phyloP scores from a whole-genome alignment of 2,329 filamentous ascomycete species.

The Paramyrothecium roridum region DNA sequence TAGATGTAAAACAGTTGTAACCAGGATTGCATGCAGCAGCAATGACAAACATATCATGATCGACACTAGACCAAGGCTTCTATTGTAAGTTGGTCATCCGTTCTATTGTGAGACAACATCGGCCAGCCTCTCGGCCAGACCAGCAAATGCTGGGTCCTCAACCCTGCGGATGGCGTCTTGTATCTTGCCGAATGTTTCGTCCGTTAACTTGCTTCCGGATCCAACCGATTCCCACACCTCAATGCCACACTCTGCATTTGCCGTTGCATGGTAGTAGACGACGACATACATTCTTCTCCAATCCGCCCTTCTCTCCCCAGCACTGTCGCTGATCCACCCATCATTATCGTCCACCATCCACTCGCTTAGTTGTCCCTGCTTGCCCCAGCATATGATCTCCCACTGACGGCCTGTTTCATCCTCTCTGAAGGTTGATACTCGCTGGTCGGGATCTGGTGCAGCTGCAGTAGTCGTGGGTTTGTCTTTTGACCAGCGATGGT shows the following conservation, averaged over 20 bases:
- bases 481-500: background rate
- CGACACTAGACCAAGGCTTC: no score
- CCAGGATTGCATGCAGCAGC: no score
- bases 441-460: background rate
- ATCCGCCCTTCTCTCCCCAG: background rate
- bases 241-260: background rate
- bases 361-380: background rate
- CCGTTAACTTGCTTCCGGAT: background rate
- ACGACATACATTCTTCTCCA: background rate
- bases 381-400: constrained; percentile 1
- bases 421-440: background rate
- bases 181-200: background rate
- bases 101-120: no score
- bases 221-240: constrained; percentile 1
- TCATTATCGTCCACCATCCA: background rate
- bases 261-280: background rate
- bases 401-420: background rate
- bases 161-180: background rate
- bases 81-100: no score
- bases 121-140: no score
- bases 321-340: background rate
- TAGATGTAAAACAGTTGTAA: no score
- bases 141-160: background rate
- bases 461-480: background rate
- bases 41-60: no score